Base-by-base conservation (phyloP, 306 rosid species). In the Sophora flavescens region DNA sequence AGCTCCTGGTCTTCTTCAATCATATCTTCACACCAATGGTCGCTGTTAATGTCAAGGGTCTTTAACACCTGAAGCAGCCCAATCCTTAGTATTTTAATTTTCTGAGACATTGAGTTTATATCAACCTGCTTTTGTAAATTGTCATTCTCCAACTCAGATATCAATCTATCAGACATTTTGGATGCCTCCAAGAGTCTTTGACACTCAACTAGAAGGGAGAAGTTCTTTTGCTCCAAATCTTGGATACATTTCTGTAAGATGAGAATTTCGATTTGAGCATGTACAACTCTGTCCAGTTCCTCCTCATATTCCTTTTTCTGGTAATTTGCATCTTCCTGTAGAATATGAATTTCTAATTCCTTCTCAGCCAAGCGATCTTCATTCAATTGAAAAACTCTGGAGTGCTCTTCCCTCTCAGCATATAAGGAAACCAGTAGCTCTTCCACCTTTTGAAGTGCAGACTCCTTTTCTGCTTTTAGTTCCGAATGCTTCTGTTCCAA, bases 141-240 rank as follows among this genome's bases (percentile, higher is more conserved):
- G 63, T 80, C 88, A 57, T 35, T 83, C 91, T 92, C 91, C 84
- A 92, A 82, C 72, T 84, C 87, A 56, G 91, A 89, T 58, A 89
- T 61, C 81, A 70, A 77, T 52, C 84, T 86, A 70, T 82, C 78
- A 2, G 96, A 89, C 72, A 76, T 62, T 72, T 80, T 79, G 67
- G 88, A 86, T 47, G 84, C 91, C 83, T 86, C 93, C 83, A 80
- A 80, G 47, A 88, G 89, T 78, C 89, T 84, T 84, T 84, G 93
- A 54, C 56, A 82, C 88, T 92, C 93, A 4, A 68, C 78, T 63
- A 84, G 54, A 74, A 87, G 87, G 51, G 90, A 82, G 35, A 81
- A 56, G 56, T 78, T 84, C 61, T 78, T 80, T 22, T 89, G 87
- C 82, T 88, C 91, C 77, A 89, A 80, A 83, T 87, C 95, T 28